Evolutionary conservation across 352 stramenopile genomes (phyloP).

Genomic region (Phytophthora sojae): DNA sequence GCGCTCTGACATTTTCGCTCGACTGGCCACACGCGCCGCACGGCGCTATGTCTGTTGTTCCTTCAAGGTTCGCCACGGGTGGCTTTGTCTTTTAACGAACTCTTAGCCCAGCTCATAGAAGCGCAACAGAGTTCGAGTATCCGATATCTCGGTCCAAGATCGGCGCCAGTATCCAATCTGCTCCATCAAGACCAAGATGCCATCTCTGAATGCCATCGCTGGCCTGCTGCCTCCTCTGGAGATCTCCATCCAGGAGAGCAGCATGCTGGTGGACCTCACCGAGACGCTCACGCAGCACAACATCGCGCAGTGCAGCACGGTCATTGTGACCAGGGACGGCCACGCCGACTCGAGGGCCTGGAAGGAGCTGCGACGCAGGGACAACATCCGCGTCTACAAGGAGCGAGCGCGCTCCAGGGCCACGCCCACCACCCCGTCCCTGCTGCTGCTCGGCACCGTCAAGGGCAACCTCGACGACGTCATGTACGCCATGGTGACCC

Average conservation of each 20-base stretch:
- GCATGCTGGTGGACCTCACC: constrained; percentile 32
- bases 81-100: constrained; percentile 25
- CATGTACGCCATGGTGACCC: constrained; percentile 46
- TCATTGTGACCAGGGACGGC: constrained; percentile 31
- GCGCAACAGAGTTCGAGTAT: too few relatives aligned
- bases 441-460: constrained; percentile 35
- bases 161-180: constrained; percentile 30
- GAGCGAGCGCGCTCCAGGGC: too few relatives aligned
- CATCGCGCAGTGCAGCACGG: constrained; percentile 32
- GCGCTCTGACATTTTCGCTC: constrained; percentile 7
- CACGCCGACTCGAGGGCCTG: constrained; percentile 28
- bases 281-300: constrained; percentile 39
- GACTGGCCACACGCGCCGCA: constrained; percentile 5
- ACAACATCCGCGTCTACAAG: too few relatives aligned
- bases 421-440: too few relatives aligned
- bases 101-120: neutral
- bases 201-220: constrained; percentile 17
- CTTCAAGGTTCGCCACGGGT: neutral
- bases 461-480: constrained; percentile 48
- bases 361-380: constrained; percentile 40
- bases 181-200: constrained; percentile 21
- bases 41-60: constrained; percentile 1
- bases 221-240: constrained; percentile 17
- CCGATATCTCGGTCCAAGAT: too few relatives aligned
- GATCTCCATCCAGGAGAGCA: constrained; percentile 19